phyloP scores from a whole-genome alignment of 192 early-diverging fungal species.

The Podila minutissima region DNA sequence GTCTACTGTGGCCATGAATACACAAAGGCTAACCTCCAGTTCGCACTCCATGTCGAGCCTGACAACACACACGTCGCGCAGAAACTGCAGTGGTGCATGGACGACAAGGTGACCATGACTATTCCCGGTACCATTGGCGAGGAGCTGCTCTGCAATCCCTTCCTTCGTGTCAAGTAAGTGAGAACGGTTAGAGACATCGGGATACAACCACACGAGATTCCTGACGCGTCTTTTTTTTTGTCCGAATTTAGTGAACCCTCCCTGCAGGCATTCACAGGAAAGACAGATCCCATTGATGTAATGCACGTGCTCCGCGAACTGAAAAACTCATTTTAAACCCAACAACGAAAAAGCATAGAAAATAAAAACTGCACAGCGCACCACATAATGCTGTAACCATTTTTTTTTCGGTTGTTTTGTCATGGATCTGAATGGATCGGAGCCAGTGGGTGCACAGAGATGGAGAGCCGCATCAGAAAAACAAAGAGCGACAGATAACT shows the following conservation, averaged over 20 bases:
- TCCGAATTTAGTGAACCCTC: constrained; percentile 46
- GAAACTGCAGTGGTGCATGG: constrained; percentile 34
- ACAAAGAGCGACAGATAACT: too few relatives aligned
- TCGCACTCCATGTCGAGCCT: constrained; percentile 82
- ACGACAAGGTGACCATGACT: constrained; percentile 43
- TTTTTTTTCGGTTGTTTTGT: background rate
- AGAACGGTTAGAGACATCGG: background rate
- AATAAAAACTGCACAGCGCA: background rate
- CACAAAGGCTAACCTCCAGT: constrained; percentile 66
- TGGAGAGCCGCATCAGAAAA: background rate
- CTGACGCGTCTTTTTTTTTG: background rate
- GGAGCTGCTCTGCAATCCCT: constrained; percentile 89
- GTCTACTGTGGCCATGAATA: constrained; percentile 72
- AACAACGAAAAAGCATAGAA: background rate
- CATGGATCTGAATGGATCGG: too few relatives aligned
- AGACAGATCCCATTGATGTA: constrained; percentile 75
- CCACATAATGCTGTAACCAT: background rate
- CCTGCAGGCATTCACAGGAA: constrained; percentile 64
- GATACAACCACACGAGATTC: too few relatives aligned
- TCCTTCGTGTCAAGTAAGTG: constrained; percentile 77
- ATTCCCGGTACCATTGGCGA: constrained; percentile 91
- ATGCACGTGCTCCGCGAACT: constrained; percentile 80
- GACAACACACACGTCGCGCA: constrained; percentile 65
- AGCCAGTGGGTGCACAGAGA: background rate
- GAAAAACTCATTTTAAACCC: constrained; percentile 74